phyloP scores from a whole-genome alignment of 148 eudicot genomes.

The Fagopyrum esculentum region DNA sequence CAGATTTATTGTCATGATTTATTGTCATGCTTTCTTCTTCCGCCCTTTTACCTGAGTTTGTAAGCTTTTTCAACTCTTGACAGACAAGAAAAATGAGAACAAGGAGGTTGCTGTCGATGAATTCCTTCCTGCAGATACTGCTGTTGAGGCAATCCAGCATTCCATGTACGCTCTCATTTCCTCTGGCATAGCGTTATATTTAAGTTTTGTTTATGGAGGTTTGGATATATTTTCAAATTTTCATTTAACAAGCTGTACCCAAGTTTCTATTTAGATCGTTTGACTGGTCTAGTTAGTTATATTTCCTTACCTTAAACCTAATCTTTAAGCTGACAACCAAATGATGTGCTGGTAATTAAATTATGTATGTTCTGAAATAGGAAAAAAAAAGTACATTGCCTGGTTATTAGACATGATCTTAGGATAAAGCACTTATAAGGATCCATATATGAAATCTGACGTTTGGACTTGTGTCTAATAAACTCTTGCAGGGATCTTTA shows the following conservation, averaged over 20 bases:
- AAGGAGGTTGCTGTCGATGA: slow-evolving; percentile 57
- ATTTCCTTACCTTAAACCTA: not conserved
- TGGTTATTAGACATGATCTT: not conserved
- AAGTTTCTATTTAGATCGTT: not conserved
- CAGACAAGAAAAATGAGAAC: slow-evolving; percentile 63
- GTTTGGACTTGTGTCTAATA: not conserved
- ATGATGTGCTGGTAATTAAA: not conserved
- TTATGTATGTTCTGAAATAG: not conserved
- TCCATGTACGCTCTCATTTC: slow-evolving; percentile 39
- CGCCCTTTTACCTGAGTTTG: not conserved
- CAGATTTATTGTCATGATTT: not conserved
- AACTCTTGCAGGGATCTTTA: slow-evolving; percentile 40
- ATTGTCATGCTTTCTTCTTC: not conserved
- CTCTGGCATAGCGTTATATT: not conserved
- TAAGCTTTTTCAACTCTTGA: not conserved
- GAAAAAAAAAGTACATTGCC: not conserved
- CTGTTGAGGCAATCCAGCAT: slow-evolving; percentile 39
- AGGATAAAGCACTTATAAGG: not conserved
- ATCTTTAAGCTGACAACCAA: not conserved
- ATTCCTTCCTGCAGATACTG: slow-evolving; percentile 43
- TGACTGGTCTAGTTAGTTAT: not conserved
- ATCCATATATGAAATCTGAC: not conserved
- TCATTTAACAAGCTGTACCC: not conserved
- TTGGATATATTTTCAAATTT: not conserved
- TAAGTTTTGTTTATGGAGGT: not conserved